phyloP scores from a whole-genome alignment of 805 yeast genomes.

The Teunomyces gatunensis region DNA sequence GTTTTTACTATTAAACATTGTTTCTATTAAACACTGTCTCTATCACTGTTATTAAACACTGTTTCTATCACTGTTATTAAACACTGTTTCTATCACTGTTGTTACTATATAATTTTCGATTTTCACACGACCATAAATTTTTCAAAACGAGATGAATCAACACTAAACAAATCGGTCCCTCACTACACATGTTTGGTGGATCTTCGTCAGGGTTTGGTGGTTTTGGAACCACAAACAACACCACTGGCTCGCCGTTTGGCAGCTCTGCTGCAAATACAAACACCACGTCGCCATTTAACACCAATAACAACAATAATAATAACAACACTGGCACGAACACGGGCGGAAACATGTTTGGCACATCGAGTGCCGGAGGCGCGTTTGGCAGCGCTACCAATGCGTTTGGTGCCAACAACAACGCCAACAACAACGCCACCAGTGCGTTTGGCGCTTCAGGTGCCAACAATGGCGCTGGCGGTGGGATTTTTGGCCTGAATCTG shows the following conservation, averaged over 20 bases:
- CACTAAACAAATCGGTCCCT: neutral
- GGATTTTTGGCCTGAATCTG: constrained; percentile 13
- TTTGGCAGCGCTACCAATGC: constrained; percentile 15
- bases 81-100: too few species aligned
- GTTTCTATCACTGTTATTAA: too few species aligned
- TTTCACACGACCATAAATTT: neutral
- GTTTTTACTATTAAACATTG: neutral
- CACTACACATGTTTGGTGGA: constrained; percentile 44
- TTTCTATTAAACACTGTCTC: neutral
- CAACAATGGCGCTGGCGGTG: constrained; percentile 15
- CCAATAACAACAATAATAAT: constrained; percentile 10
- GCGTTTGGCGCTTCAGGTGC: constrained; percentile 28
- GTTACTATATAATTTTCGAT: neutral
- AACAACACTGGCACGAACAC: constrained; percentile 8
- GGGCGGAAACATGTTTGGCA: constrained; percentile 20
- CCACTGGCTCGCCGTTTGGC: constrained; percentile 37
- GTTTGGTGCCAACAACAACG: constrained; percentile 23
- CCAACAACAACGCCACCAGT: constrained; percentile 16
- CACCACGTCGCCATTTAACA: constrained; percentile 17
- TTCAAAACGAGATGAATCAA: neutral
- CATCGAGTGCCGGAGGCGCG: constrained; percentile 15
- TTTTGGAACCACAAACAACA: constrained; percentile 16
- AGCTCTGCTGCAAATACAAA: constrained; percentile 18
- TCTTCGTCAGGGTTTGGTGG: constrained; percentile 54
- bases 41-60: too few species aligned